A percentile compares a stretch with the other conserved stretches of the same genome.
These are phyloP conservation scores for Starmera pachycereana DNA, from an alignment of 805 yeast genomes.

Conservation along the genomic window DNA sequence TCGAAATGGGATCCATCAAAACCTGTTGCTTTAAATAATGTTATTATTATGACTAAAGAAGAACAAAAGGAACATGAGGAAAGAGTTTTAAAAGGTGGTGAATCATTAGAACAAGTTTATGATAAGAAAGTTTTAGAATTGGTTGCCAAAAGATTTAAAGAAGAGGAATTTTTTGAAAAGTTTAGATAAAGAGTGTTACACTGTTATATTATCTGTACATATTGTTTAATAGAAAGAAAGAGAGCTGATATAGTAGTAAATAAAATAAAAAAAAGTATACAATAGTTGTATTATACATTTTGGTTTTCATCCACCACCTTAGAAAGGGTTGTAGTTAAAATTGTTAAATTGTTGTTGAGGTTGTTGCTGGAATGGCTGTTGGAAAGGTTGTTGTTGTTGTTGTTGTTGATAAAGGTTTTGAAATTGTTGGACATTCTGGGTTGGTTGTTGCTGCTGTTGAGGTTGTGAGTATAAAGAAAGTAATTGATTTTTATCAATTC, in stretches of 20 bases:
- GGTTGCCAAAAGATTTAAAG: slow-evolving; percentile 56
- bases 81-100: slow-evolving; percentile 61
- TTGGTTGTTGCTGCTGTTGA: slow-evolving; percentile 22
- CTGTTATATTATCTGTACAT: not conserved
- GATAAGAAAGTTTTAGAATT: slow-evolving; percentile 42
- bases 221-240: too few species aligned
- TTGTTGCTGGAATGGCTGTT: slow-evolving; percentile 1
- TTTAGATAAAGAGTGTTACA: slow-evolving; percentile 26
- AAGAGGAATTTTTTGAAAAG: slow-evolving; percentile 65
- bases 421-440: too few species aligned
- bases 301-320: too few species aligned
- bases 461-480: slow-evolving; percentile 29
- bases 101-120: slow-evolving; percentile 53
- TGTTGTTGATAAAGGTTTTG: not conserved
- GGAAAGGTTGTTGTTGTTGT: slow-evolving; percentile 3
- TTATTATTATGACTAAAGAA: slow-evolving; percentile 80
- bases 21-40: slow-evolving; percentile 62
- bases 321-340: not conserved
- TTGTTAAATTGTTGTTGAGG: slow-evolving; percentile 1
- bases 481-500: slow-evolving; percentile 11
- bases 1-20: slow-evolving; percentile 74
- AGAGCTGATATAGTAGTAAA: not conserved
- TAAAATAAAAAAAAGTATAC: not conserved
- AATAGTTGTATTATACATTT: too few species aligned
- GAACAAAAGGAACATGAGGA: slow-evolving; percentile 78